Evolutionary conservation across 441 rosid species (phyloP).

Genomic region (Eruca vesicaria): DNA sequence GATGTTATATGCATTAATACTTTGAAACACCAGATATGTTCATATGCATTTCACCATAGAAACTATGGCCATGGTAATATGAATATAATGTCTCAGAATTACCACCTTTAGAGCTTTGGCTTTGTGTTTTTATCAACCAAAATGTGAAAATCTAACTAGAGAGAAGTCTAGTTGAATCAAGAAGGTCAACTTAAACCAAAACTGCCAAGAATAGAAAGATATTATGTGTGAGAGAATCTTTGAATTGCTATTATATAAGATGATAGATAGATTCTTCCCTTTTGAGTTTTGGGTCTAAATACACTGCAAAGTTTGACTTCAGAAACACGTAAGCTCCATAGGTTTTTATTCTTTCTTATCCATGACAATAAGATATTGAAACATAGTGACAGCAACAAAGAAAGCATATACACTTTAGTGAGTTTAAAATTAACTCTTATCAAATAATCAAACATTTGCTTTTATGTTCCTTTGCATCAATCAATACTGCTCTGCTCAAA

Average conservation of each 20-base stretch:
- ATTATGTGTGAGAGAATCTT: constrained; percentile 16
- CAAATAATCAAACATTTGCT: constrained; percentile 4
- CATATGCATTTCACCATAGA: background rate
- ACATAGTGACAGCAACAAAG: background rate
- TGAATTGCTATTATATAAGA: background rate
- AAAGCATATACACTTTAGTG: constrained; percentile 28
- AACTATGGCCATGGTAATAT: constrained; percentile 3
- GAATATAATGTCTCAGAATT: background rate
- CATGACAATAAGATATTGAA: constrained; percentile 2
- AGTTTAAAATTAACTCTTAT: background rate
- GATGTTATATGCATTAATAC: background rate
- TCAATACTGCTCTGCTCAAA: constrained; percentile 19
- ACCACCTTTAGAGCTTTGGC: background rate
- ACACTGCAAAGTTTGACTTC: constrained; percentile 27
- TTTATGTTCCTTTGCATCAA: constrained; percentile 25
- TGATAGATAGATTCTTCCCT: constrained; percentile 1
- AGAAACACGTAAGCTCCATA: constrained; percentile 21
- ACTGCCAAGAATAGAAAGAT: constrained; percentile 31
- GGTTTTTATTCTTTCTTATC: constrained; percentile 30
- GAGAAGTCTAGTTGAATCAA: background rate
- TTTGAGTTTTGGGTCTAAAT: constrained; percentile 20
- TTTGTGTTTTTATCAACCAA: background rate
- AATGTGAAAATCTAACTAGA: background rate
- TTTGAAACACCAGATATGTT: background rate
- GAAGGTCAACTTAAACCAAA: background rate